A percentile compares a stretch with the other conserved stretches of the same genome.
Conservation (phyloP, 257 asterid species). For the Solanum rostratum region DNA sequence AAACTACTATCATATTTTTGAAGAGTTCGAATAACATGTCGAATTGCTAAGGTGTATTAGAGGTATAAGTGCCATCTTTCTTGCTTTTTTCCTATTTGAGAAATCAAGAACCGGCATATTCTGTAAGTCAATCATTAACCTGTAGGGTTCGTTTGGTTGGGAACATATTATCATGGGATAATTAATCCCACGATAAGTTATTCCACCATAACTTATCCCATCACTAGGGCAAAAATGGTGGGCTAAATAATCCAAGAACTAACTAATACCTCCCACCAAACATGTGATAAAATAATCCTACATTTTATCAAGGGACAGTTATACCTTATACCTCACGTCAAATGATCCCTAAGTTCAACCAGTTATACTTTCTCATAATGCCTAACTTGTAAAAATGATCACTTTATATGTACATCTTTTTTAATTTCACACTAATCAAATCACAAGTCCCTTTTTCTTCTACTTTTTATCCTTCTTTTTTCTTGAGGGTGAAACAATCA, state of each 20-base stretch:
- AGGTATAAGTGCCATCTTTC: background rate
- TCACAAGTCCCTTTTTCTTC: background rate
- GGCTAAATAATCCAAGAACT: too few species aligned
- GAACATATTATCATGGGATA: too few species aligned
- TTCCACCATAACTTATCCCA: too few species aligned
- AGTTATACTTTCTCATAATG: background rate
- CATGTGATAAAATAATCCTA: too few species aligned
- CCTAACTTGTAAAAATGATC: background rate
- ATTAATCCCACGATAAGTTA: too few species aligned
- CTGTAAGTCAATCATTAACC: background rate
- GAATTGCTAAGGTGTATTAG: background rate
- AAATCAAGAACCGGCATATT: background rate
- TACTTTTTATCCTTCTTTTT: background rate
- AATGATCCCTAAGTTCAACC: background rate
- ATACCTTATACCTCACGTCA: too few species aligned
- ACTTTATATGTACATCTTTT: background rate
- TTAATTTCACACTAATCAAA: background rate
- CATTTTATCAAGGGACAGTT: too few species aligned
- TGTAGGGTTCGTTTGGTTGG: too few species aligned
- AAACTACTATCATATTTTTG: background rate
- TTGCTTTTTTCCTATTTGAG: background rate
- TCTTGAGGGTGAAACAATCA: background rate
- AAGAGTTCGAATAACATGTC: accelerated
- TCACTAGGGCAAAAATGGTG: too few species aligned
- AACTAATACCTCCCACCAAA: too few species aligned